Percentiles rank a stretch among this genome's conserved stretches.
These are phyloP conservation scores for Prunus yedoensis DNA, from an alignment of 331 rosid genomes.

Conservation along the genomic window DNA sequence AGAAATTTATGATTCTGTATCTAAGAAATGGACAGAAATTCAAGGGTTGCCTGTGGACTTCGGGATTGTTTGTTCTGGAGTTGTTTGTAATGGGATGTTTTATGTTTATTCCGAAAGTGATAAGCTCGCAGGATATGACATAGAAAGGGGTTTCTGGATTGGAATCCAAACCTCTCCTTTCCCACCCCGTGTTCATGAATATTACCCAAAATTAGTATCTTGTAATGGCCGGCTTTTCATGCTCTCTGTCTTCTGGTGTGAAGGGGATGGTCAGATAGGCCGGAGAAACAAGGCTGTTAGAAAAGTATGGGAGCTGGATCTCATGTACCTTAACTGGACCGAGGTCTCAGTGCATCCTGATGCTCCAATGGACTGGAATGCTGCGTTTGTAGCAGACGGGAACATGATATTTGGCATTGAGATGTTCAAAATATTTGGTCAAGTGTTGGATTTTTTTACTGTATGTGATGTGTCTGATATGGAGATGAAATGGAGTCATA, in stretches of 20 bases:
- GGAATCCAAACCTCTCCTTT: constrained; percentile 68
- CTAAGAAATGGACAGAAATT: constrained; percentile 94
- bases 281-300: constrained; percentile 94
- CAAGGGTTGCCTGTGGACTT: constrained; percentile 75
- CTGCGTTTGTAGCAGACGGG: constrained; percentile 73
- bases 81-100: constrained; percentile 80
- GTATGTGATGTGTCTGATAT: constrained; percentile 65
- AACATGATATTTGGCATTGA: constrained; percentile 85
- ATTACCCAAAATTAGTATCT: constrained; percentile 89
- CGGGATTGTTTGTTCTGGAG: constrained; percentile 86
- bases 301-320: constrained; percentile 95
- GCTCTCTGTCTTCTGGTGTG: constrained; percentile 98
- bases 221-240: constrained; percentile 71
- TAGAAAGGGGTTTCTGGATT: constrained; percentile 84
- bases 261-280: constrained; percentile 98
- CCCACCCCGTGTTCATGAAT: constrained; percentile 82
- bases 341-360: constrained; percentile 94
- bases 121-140: constrained; percentile 86
- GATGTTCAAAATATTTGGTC: constrained; percentile 99
- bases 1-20: constrained; percentile 77
- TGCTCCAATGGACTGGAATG: constrained; percentile 99
- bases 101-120: constrained; percentile 87
- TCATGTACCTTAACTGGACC: constrained; percentile 72
- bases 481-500: constrained; percentile 70
- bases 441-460: constrained; percentile 88